phyloP scores from a whole-genome alignment of 2,329 filamentous ascomycete species.

The Aspergillus flavus region DNA sequence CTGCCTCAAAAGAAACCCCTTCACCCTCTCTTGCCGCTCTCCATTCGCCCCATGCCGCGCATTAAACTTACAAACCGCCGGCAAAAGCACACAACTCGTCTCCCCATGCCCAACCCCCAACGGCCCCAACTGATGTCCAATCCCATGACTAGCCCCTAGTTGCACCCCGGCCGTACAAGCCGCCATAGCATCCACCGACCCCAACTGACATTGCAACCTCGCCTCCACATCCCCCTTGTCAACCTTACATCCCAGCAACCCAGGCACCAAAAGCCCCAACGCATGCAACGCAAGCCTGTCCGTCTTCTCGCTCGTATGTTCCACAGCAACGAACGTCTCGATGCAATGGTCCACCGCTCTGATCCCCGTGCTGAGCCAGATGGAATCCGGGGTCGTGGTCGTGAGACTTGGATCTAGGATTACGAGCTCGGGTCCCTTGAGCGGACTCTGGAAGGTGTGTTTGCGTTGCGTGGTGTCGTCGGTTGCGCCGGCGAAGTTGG shows the following conservation, averaged over 20 bases:
- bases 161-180: conserved; percentile 44
- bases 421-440: conserved; percentile 53
- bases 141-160: conserved; percentile 55
- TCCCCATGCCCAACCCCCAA: conserved; percentile 63
- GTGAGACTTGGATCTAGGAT: conserved; percentile 60
- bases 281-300: conserved; percentile 45
- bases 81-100: conserved; percentile 60
- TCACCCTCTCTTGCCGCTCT: conserved; percentile 46
- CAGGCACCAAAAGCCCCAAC: conserved; percentile 46
- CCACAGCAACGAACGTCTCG: conserved; percentile 54
- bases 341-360: conserved; percentile 62
- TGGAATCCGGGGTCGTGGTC: conserved; percentile 59
- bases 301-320: conserved; percentile 32
- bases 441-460: conserved; percentile 39
- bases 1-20: conserved; percentile 45
- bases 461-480: conserved; percentile 40
- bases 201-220: conserved; percentile 52
- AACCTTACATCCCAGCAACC: conserved; percentile 45
- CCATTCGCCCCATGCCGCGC: conserved; percentile 45
- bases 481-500: conserved; percentile 43
- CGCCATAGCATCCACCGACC: conserved; percentile 57
- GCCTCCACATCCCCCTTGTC: conserved; percentile 44
- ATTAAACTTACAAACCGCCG: conserved; percentile 61
- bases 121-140: conserved; percentile 58
- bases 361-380: conserved; percentile 53